Base-by-base conservation (phyloP, 129 eudicot genomes). In the Dittrichia graveolens region DNA sequence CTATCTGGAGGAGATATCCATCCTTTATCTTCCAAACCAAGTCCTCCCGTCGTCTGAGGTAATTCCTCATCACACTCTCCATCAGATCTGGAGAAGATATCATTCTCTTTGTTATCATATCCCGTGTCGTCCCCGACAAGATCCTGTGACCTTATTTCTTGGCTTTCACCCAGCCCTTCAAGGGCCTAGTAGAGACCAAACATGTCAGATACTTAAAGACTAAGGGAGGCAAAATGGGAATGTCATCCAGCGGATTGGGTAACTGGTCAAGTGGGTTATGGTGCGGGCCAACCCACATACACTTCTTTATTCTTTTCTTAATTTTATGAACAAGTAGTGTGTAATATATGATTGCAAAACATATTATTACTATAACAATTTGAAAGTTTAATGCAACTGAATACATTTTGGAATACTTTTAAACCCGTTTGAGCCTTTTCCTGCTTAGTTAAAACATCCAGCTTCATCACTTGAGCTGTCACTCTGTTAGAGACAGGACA, bases 1-100 rank as follows among this genome's bases (percentile, higher is more conserved):
- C 91, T 88, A 55, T 72, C 93, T 41, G 99, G 99, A 43, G 97
- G 97, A 80, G 99, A 90, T 68, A 94, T 81, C 96, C 96, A 90
- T 65, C 87, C 97, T 78, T 81, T 94, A 72, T 90, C 97, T 72
- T 87, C 86, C 68, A 84, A 55, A 77, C 81, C 48, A 7, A 79
- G 35, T 40, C 63, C 78, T 48, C 63, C 80, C 43, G 49, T 77
- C 45, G 60, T 60, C 44, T 84, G 86, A 65, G 79, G 75, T 61
- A 75, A 44, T 59, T 79, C 85, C 15, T 56, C 86, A 52, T 73
- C 83, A 41, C 40, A 67, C 48, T 88, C 96, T 46, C 74, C 82
- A 34, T 82, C 87, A 41, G 88, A 67, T 76, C 70, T 78, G 52
- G 71, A 55, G 54, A 76, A 78, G 16, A 71, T 54, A 31, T 75